Base-by-base conservation (phyloP, 2,329 filamentous ascomycete species). In the Zarea fungicola region DNA sequence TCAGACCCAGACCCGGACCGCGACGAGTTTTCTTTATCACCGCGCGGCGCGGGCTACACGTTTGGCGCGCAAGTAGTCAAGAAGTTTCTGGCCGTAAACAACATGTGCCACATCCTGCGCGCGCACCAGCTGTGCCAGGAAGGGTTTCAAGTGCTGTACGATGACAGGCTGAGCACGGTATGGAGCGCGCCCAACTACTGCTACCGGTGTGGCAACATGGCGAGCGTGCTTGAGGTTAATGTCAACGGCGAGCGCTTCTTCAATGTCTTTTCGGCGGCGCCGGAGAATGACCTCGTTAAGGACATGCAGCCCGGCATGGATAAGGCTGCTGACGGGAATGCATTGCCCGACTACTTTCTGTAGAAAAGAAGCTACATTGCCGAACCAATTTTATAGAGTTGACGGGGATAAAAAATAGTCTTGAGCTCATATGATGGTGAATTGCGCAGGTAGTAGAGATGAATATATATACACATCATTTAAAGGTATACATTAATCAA, bases 41-140 rank as follows among this genome's bases (percentile, higher is more conserved):
- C 93, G 3, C 81, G 93, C 54, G 93, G 93, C 36, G 93, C 93
- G 18, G 93, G 93, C 21, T 99, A 99, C 67, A 97, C 92, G 0
- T 99, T 99, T 65, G 93, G 93, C 49, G 90, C 91, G 6, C 93
- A 97, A 67, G 93, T 99, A 14, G 93, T 99, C 44, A 95, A 92
- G 70, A 99, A 99, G 70, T 99, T 99, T 68, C 75, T 99, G 26
- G 89, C 93, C 58, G 91, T 99, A 59, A 99, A 99, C 70, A 86
- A 83, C 66, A 97, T 99, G 91, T 92, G 86, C 26, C 93, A 99
- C 67, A 99, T 99, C 55, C 76, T 99, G 49, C 87, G 93, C 21
- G 93, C 93, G n/a, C 93, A 99, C 68, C 93, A 99, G 72, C 80
- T 99, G 5, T 99, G 93, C 66, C 93, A 99, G 67, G 93, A 99